Base-by-base conservation (phyloP, 768 basidiomycete species). In the Chalciporus pseudorubinellus region DNA sequence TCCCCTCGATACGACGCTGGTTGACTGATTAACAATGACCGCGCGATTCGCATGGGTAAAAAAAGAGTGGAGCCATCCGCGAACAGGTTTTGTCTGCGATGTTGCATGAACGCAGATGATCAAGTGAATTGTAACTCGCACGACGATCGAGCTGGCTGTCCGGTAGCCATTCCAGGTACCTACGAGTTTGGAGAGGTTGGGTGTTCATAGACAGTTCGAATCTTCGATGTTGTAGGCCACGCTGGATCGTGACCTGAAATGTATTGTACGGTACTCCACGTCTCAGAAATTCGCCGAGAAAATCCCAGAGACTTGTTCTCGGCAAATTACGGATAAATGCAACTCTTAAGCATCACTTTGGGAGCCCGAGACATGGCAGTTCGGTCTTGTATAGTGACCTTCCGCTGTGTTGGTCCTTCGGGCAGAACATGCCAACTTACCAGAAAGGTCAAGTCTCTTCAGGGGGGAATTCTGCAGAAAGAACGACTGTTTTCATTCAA, bases 111-210 rank as follows among this genome's bases (percentile, higher is more conserved):
- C 7, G 57, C 57, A 10, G 59, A 74, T 46, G 78, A 80, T 44
- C 78, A 80, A 54, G 40, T 59, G 42, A 75, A 77, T 47, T 80
- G 79, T 51, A 79, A 80, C 58, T 80, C 79, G 8, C 77, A 80
- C 58, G 68, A 71, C 48, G 78, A 80, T 59, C 68, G 70, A 26
- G 61, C 61, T 26, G 77, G 78, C 0, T 78, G 78, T 51, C 61
- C 62, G 16, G 58, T 51, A 33, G 74, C 76, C 18, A 64, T 80
- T 47, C 77, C 77, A 19, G 79, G 79, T 2, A 68, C 54, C 16
- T 80, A 80, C 51, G 66, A 70, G 38, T 80, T 80, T 55, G 74
- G 72, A 18, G 67, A 62, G 14, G 59, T 73, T 19, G 56, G 36
- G 47, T 76, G 74, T 59, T 66, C 65, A 14, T 74, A 61, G 59